A percentile compares a stretch with the other conserved stretches of the same genome.
Conservation (phyloP, 345 rosid species). For the Mallotus nudiflorus region DNA sequence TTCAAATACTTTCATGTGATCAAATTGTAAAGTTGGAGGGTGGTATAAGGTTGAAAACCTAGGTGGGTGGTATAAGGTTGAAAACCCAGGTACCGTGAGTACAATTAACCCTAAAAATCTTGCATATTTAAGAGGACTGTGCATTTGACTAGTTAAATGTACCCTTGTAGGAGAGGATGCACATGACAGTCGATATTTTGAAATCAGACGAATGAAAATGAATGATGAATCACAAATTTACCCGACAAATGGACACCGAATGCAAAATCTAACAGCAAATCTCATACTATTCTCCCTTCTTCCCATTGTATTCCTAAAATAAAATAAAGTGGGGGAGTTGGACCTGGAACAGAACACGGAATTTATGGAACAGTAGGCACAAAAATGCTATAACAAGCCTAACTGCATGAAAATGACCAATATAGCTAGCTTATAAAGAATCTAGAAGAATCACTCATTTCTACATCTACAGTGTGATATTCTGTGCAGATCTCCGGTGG, state of each 20-base stretch:
- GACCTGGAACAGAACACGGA: neutral
- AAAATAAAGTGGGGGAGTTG: neutral
- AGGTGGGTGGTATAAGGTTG: too few relatives aligned
- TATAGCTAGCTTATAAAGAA: neutral
- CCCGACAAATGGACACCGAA: too few relatives aligned
- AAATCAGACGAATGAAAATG: neutral
- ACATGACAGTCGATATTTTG: neutral
- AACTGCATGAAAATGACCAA: neutral
- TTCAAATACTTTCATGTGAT: too few relatives aligned
- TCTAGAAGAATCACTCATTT: neutral
- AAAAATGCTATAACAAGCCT: neutral
- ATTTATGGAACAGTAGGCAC: neutral
- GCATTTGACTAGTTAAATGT: too few relatives aligned
- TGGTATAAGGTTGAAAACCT: too few relatives aligned
- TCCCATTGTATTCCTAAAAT: neutral
- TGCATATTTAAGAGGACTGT: neutral
- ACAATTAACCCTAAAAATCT: too few relatives aligned
- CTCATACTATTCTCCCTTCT: neutral
- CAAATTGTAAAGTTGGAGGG: too few relatives aligned
- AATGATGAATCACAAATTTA: too few relatives aligned
- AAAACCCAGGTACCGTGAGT: too few relatives aligned
- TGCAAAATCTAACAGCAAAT: neutral
- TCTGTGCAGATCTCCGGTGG: neutral
- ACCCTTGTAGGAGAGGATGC: neutral
- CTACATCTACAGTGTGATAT: neutral